Conservation (phyloP, 192 early-diverging fungal species). For the Backusella australiensis region DNA sequence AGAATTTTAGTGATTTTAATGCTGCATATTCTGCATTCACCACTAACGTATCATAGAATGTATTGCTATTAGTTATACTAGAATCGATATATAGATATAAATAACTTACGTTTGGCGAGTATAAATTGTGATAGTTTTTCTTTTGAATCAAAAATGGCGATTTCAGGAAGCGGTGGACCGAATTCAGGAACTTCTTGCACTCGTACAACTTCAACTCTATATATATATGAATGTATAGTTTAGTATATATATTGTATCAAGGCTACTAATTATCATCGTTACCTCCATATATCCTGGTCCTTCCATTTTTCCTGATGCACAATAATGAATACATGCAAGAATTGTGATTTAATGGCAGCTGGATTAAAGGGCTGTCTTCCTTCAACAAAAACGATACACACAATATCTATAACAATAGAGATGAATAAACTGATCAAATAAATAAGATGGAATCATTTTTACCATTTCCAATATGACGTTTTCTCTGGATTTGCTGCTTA, state of each 20-base stretch:
- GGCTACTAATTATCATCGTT: background rate
- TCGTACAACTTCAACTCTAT: conserved; percentile 29
- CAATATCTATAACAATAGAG: conserved; percentile 44
- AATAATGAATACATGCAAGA: conserved; percentile 56
- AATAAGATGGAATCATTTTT: background rate
- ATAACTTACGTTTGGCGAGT: conserved; percentile 34
- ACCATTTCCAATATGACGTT: conserved; percentile 63
- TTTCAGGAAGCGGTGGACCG: conserved; percentile 47
- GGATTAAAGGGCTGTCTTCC: conserved; percentile 50
- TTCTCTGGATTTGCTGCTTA: conserved; percentile 67
- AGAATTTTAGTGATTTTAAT: conserved; percentile 49
- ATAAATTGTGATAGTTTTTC: conserved; percentile 38
- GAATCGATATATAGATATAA: background rate
- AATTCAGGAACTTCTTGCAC: conserved; percentile 51
- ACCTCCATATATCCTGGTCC: conserved; percentile 20
- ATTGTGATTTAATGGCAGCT: conserved; percentile 55
- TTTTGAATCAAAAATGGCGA: conserved; percentile 39
- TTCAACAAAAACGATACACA: conserved; percentile 59
- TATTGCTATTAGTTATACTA: background rate
- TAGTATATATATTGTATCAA: background rate
- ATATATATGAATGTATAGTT: background rate
- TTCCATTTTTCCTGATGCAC: conserved; percentile 36
- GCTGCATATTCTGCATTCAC: conserved; percentile 59
- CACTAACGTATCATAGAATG: conserved; percentile 30
- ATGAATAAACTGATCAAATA: background rate